Base-by-base conservation (phyloP, 805 yeast species). In the Starmerella etchellsii region DNA sequence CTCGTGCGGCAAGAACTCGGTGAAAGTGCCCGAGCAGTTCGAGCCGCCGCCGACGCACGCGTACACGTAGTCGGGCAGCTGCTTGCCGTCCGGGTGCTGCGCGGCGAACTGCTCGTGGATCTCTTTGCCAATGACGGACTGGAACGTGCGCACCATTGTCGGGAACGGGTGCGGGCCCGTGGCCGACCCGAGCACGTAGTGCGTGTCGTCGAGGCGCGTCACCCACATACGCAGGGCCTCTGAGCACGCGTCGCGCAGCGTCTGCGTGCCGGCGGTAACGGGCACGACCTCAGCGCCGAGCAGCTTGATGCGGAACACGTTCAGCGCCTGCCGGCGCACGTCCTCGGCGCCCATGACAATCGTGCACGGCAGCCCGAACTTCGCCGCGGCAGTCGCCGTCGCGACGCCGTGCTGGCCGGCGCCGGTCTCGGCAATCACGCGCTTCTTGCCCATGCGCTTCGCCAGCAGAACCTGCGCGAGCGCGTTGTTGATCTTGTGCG, bases 21-120 rank as follows among this genome's bases (percentile, higher is more conserved):
- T 77, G 63, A 91, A 91, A 73, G 88, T 76, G 61, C 99, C 99
- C 25, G 93, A 76, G 38, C 95, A 79, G 70, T 91, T 91, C 16
- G 95, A 84, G 41, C 99, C 99, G 57, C 99, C 99, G 56, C 99
- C 99, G 37, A 91, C 98, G 70, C 99, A 91, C 2, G 99, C 99
- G 47, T 91, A 95, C 31, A 91, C 76, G 16, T 87, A 84, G 56
- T 91, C 82, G 36, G 98, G 98, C 49, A 91, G 69, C 54, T 74
- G 78, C 31, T 94, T 94, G 34, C 40, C 38, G 23, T 44, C 37
- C 46, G 74, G 66, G 61, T 82, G 84, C 52, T 79, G 65, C 50
- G 72, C 75, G 50, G 73, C 75, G 66, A 87, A 87, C 65, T 91
- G 95, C 61, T 81, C 78, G 63, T 82, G 85, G 34, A 95, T 82